Base-by-base conservation (phyloP, 2,329 filamentous ascomycete genomes). In the Curvularia verruculosa region DNA sequence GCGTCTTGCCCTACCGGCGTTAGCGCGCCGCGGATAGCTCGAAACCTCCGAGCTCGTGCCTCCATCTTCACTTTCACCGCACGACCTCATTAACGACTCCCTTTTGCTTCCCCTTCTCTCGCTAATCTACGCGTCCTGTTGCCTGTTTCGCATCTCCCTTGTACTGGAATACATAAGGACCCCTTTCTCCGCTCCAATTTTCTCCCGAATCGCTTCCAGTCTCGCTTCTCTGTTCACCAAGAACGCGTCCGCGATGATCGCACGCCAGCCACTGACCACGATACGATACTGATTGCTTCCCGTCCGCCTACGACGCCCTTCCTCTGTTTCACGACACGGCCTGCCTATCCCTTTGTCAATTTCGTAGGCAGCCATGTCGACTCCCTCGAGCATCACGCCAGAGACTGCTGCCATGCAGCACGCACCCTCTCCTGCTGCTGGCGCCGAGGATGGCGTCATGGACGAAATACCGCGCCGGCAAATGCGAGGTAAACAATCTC, bases 401-500 rank as follows among this genome's bases (percentile, higher is more conserved):
- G 69, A 65, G 55, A 56, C 60, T 29, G 64, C 57, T 63, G 66
- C 65, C 46, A 52, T 66, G 50, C 69, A 67, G 60, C 64, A 64
- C 45, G 60, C 55, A 41, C 41, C 65, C 23, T 57, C 59, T 44
- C 59, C 64, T 41, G 51, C 60, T 31, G 59, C 63, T 54, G 66
- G 66, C 53, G 62, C 61, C 48, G 65, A 74, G 49, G 65, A 64
- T 36, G 66, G 72, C 55, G 59, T 40, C 60, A 66, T 63, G 52
- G 60, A 61, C 55, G 71, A 72, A 40, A 76, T 77, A 53, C 73
- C 75, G 43, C 72, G 69, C 59, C 70, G 76, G 53, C 75, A 78
- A 44, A 83, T 83, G 81, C 78, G 80, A 78, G 77, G 77, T 76
- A 75, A 70, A 74, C 61, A 56, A 50, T 59, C 56, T 49, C 58